A percentile compares a stretch with the other conserved stretches of the same genome.
Conservation (phyloP, 2,329 filamentous ascomycete species). For the Metarhizium robertsii region DNA sequence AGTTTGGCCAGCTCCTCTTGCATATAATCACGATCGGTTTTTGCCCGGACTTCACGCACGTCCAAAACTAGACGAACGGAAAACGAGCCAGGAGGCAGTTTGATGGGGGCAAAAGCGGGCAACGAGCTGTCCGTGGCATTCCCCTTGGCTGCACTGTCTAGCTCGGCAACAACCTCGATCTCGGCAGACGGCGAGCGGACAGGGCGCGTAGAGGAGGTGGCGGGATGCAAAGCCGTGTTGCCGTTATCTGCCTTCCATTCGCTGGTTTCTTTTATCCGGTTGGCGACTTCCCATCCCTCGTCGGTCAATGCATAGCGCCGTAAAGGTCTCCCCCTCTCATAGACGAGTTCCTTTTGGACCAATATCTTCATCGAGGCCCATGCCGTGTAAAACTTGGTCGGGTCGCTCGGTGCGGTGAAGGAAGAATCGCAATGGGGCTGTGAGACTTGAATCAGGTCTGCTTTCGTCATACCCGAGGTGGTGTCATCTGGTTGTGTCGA, state of each 20-base stretch:
- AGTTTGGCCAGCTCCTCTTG: slow-evolving; percentile 60
- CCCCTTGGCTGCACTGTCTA: slow-evolving; percentile 8
- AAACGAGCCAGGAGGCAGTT: slow-evolving; percentile 55
- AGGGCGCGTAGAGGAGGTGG: not conserved
- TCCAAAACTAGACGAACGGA: slow-evolving; percentile 66
- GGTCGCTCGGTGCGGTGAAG: slow-evolving; percentile 57
- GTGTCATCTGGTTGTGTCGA: slow-evolving; percentile 47
- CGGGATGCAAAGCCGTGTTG: not conserved
- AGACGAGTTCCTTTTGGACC: slow-evolving; percentile 62
- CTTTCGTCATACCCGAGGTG: slow-evolving; percentile 51
- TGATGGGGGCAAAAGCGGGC: slow-evolving; percentile 48
- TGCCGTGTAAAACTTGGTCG: slow-evolving; percentile 65
- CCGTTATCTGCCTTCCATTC: slow-evolving; percentile 21
- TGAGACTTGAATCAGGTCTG: slow-evolving; percentile 57
- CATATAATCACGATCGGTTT: slow-evolving; percentile 68
- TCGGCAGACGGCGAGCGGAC: slow-evolving; percentile 11
- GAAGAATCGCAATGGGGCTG: slow-evolving; percentile 66
- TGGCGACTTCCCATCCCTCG: slow-evolving; percentile 67
- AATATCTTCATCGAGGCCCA: slow-evolving; percentile 79
- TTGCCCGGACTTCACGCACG: slow-evolving; percentile 63
- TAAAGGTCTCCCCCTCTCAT: slow-evolving; percentile 58
- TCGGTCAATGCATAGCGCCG: slow-evolving; percentile 64
- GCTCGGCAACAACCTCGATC: slow-evolving; percentile 1
- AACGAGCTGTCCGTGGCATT: slow-evolving; percentile 17
- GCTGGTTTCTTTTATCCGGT: slow-evolving; percentile 48